phyloP scores from a whole-genome alignment of 306 rosid species.

The Urtica urens region DNA sequence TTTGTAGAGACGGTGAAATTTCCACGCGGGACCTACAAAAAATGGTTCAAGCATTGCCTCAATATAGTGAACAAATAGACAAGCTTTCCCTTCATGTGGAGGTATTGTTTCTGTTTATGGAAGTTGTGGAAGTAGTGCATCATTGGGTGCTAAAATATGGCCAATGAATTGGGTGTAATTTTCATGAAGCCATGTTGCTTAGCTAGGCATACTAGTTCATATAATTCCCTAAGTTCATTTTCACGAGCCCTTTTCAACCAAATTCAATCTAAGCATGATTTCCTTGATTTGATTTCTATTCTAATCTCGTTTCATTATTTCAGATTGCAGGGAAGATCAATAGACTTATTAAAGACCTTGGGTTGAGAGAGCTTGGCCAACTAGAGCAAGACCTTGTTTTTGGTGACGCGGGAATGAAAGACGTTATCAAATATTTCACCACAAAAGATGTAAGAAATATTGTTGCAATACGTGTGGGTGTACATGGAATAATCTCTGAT shows the following conservation, averaged over 20 bases:
- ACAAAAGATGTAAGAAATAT: slow-evolving; percentile 45
- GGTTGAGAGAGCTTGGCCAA: slow-evolving; percentile 76
- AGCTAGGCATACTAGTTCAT: too few species aligned
- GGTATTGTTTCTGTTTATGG: slow-evolving; percentile 43
- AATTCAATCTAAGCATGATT: not conserved
- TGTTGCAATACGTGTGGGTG: slow-evolving; percentile 6
- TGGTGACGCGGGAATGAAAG: slow-evolving; percentile 91
- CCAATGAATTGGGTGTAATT: not conserved
- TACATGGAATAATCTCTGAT: too few species aligned
- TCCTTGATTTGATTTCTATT: not conserved
- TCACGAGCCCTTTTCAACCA: not conserved
- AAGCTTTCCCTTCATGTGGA: slow-evolving; percentile 94
- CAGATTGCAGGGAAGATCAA: slow-evolving; percentile 89
- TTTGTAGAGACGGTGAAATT: slow-evolving; percentile 58
- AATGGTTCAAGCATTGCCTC: slow-evolving; percentile 99
- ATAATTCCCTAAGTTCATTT: too few species aligned
- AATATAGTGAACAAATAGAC: slow-evolving; percentile 92
- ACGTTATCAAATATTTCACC: slow-evolving; percentile 69
- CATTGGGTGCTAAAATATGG: not conserved
- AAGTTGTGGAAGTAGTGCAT: not conserved
- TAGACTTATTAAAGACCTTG: slow-evolving; percentile 55
- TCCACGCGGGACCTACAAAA: slow-evolving; percentile 86
- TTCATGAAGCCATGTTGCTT: not conserved
- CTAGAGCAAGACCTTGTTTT: slow-evolving; percentile 89
- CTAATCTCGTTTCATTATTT: slow-evolving; percentile 14